Evolutionary conservation across 2,329 filamentous ascomycete genomes (phyloP), one percentile per base, ranked within the genome.

Genomic region (Fusarium vanettenii): DNA sequence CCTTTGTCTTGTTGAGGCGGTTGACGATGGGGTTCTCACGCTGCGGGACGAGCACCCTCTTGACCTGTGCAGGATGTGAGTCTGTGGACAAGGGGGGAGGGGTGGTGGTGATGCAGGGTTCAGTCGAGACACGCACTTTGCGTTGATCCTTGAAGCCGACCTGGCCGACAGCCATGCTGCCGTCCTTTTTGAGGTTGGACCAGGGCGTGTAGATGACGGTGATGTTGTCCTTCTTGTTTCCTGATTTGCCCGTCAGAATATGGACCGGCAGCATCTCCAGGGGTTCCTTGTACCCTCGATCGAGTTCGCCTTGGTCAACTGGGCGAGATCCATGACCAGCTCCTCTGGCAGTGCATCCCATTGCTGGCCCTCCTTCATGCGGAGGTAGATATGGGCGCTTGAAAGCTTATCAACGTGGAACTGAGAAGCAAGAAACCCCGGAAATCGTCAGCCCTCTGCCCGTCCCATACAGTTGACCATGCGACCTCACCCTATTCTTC

Each of bases 371-470:
- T 96, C 92, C 18, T 87, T 88, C 76, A 98, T 89, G 37, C 97
- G 93, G 37, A 99, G 90, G 85, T 99, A 99, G 79, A 99, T 95
- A 85, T 99, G 97, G 3, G 97, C 97, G 78, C 94, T 97, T 48
- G 95, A 98, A 37, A 99, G 89, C 82, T 99, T 99, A 87, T 99
- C 97, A 78, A 93, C 97, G 87, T 99, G 97, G 81, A 99, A 99
- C 94, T 95, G 79, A 9, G 18, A 10, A n/a, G 16, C n/a, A 14
- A 6, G 1, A n/a, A 16, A n/a, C 7, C 25, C 16, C 59, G 20
- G 48, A 29, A 10, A 31, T n/a, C 16, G 48, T 69, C 60, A 70
- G 64, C 45, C 43, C 52, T 56, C 18, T 27, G 43, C 43, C 16
- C 33, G 16, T 37, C 3, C 25, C 39, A 14, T 45, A n/a, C 39